Evolutionary conservation across 306 rosid species (phyloP).

Genomic region (Phaseolus lunatus): DNA sequence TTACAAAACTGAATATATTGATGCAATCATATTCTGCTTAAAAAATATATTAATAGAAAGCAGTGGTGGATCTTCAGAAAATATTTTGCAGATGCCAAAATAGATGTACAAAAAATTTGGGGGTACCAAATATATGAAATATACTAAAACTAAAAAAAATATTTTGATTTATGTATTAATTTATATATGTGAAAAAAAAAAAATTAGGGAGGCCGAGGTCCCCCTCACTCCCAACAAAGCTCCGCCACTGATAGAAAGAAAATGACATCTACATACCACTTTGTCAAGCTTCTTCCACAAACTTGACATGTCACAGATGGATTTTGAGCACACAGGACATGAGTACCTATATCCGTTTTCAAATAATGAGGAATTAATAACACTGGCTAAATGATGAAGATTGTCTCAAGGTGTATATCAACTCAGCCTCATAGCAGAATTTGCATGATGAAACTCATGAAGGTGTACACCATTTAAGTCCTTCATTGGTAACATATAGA

Average conservation of each 20-base stretch:
- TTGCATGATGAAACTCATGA: neutral
- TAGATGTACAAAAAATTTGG: too few species aligned
- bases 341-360: slow-evolving; percentile 56
- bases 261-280: slow-evolving; percentile 55
- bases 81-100: too few species aligned
- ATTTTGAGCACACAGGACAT: slow-evolving; percentile 85
- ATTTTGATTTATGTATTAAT: too few species aligned
- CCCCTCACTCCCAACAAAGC: too few species aligned
- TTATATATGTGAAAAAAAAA: too few species aligned
- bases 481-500: neutral
- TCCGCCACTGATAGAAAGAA: too few species aligned
- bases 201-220: too few species aligned
- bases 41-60: neutral
- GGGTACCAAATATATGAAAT: too few species aligned
- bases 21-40: slow-evolving; percentile 2
- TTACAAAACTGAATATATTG: slow-evolving; percentile 14
- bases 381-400: neutral
- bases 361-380: slow-evolving; percentile 15
- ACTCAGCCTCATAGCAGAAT: slow-evolving; percentile 9
- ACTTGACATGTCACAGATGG: slow-evolving; percentile 70
- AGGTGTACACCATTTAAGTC: slow-evolving; percentile 1
- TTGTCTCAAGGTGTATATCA: neutral
- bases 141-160: too few species aligned
- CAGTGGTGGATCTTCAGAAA: too few species aligned
- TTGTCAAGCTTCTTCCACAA: slow-evolving; percentile 70